Conservation (phyloP, 2,329 filamentous ascomycete genomes). For the Cordyceps cateniannulata region DNA sequence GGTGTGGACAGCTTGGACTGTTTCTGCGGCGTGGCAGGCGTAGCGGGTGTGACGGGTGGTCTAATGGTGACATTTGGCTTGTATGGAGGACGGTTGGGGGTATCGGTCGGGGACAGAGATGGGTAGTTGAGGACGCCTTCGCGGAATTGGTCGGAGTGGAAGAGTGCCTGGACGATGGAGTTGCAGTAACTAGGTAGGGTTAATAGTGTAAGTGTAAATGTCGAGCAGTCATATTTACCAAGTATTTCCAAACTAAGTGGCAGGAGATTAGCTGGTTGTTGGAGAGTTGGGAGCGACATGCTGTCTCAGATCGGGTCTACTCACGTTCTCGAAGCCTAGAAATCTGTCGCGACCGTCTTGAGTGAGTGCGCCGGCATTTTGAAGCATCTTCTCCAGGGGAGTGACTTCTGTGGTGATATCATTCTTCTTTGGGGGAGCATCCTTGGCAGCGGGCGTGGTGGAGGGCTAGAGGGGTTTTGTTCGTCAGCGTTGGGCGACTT, state of each 20-base stretch:
- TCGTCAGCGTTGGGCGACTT: slow-evolving; percentile 24
- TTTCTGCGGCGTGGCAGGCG: slow-evolving; percentile 33
- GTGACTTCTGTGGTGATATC: slow-evolving; percentile 53
- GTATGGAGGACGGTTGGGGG: slow-evolving; percentile 51
- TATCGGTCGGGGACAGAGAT: slow-evolving; percentile 61
- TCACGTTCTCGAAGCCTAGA: slow-evolving; percentile 95
- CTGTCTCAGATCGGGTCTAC: slow-evolving; percentile 28
- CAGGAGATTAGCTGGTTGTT: slow-evolving; percentile 28
- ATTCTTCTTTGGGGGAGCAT: slow-evolving; percentile 47
- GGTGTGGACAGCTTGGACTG: slow-evolving; percentile 45
- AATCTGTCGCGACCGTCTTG: slow-evolving; percentile 94
- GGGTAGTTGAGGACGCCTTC: slow-evolving; percentile 93
- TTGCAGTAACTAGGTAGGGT: slow-evolving; percentile 74
- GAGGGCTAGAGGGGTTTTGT: slow-evolving; percentile 33
- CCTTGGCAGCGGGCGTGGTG: slow-evolving; percentile 37
- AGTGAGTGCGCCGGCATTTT: slow-evolving; percentile 72
- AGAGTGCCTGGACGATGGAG: slow-evolving; percentile 94
- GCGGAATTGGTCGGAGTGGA: slow-evolving; percentile 90
- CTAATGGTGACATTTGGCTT: slow-evolving; percentile 57
- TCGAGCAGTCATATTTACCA: slow-evolving; percentile 55
- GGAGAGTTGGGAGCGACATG: slow-evolving; percentile 6
- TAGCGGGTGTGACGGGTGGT: slow-evolving; percentile 45
- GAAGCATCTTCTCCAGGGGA: slow-evolving; percentile 67
- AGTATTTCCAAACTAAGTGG: slow-evolving; percentile 82
- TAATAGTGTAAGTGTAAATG: slow-evolving; percentile 13